Evolutionary conservation across 768 basidiomycete species (phyloP), one percentile per base, ranked within the genome.

Genomic region (Phaeolepiota aurea): DNA sequence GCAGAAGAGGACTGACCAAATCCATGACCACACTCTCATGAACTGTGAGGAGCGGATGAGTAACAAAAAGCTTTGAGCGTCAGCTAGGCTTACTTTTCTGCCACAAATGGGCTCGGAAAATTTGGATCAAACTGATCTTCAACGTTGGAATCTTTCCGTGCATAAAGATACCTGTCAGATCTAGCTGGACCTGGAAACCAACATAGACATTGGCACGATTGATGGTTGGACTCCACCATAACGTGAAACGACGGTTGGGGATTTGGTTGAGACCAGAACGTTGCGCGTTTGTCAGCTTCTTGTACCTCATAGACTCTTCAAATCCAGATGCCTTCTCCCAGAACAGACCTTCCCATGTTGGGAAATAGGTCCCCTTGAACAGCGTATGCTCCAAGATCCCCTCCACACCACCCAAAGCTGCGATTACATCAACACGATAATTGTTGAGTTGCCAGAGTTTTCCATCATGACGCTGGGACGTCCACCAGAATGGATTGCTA

Each of bases 21-120:
- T 91, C 88, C 87, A 91, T 90, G 46, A 91, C 87, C 25, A 91
- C 88, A 55, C 85, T 88, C 60, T 89, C 87, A 56, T 90, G 87
- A 54, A 89, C 86, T 87, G 38, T 3, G 34, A n/a, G 33, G 4
- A 45, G 31, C 46, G 19, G 25, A 34, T 38, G 45, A 19, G 33
- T 41, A 1, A 22, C 44, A 16, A 38, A 35, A 35, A 47, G 49
- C 14, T 47, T 54, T 51, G 37, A 52, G 32, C 41, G 55, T 49
- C n/a, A n/a, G n/a, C 15, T 45, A 42, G 48, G 78, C 84, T 61
- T 59, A 82, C 93, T 97, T 70, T 99, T 97, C 68, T 99, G 96
- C 96, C 96, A 98, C 68, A 99, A 77, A 63, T 99, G 96, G 31
- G 96, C 96, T 70, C 96, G 88, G 89, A 99, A 98, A 54, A 99